phyloP scores from a whole-genome alignment of 2,329 filamentous ascomycete genomes.

The Beauveria pseudobassiana region DNA sequence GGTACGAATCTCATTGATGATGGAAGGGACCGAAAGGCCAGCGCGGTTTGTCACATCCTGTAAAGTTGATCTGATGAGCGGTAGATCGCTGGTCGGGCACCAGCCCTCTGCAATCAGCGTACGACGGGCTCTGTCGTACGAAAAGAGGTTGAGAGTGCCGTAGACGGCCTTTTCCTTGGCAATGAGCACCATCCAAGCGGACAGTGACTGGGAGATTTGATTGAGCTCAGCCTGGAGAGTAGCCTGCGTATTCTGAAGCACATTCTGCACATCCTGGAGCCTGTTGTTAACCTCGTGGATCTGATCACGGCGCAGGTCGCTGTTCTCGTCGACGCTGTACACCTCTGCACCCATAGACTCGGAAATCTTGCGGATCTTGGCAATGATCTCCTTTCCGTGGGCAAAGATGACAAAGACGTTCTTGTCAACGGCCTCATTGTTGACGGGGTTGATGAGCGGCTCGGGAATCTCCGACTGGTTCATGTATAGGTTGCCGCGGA shows the following conservation, averaged over 20 bases:
- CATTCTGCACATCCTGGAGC: conserved; percentile 82
- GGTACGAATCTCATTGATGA: conserved; percentile 95
- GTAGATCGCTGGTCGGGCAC: conserved; percentile 87
- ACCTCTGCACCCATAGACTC: conserved; percentile 94
- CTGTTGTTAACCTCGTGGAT: conserved; percentile 96
- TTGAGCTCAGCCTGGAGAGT: conserved; percentile 88
- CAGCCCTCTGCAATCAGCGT: conserved; percentile 97
- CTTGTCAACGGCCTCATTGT: conserved; percentile 88
- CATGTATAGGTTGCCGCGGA: conserved; percentile 98
- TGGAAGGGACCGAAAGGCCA: conserved; percentile 92
- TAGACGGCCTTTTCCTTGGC: conserved; percentile 99
- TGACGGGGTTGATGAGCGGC: conserved; percentile 81
- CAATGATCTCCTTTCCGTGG: conserved; percentile 94
- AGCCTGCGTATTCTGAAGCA: conserved; percentile 88
- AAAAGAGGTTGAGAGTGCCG: conserved; percentile 90
- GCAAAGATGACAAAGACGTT: conserved; percentile 99
- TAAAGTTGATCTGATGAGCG: conserved; percentile 83
- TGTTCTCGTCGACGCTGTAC: conserved; percentile 96
- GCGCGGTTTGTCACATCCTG: conserved; percentile 96
- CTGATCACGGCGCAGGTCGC: conserved; percentile 88
- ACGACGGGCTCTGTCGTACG: conserved; percentile 90
- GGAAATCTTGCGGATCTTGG: conserved; percentile 98
- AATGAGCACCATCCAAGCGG: conserved; percentile 95
- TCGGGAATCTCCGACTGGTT: conserved; percentile 98
- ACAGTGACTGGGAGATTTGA: conserved; percentile 85